A percentile compares a stretch with the other conserved stretches of the same genome.
These are phyloP conservation scores for Colletotrichum paranaense DNA, from an alignment of 2,329 filamentous ascomycete species.

Conservation along the genomic window DNA sequence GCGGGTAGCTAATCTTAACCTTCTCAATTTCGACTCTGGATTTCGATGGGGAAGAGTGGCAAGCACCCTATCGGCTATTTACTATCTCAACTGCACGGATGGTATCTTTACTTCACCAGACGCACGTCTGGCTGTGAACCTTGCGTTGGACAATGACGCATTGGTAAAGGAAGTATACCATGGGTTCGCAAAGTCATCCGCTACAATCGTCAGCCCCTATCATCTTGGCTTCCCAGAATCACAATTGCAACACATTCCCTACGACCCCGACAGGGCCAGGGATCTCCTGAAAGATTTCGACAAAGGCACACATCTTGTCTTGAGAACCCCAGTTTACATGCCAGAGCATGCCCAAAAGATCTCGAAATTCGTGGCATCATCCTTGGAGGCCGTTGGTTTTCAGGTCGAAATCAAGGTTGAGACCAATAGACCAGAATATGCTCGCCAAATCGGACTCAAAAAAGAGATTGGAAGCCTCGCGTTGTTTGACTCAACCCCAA, in stretches of 20 bases:
- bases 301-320: background rate
- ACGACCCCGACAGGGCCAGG: background rate
- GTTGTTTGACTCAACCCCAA: conserved; percentile 9
- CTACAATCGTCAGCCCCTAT: conserved; percentile 16
- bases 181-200: conserved; percentile 2
- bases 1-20: background rate
- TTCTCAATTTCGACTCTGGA: background rate
- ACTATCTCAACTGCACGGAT: conserved; percentile 23
- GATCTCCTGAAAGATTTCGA: background rate
- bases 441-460: conserved; percentile 10
- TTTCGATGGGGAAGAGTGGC: conserved; percentile 13
- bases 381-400: background rate
- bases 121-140: conserved; percentile 5
- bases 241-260: background rate
- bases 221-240: conserved; percentile 9
- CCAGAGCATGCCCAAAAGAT: conserved; percentile 25
- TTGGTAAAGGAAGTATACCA: conserved; percentile 9
- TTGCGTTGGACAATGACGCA: conserved; percentile 9
- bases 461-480: conserved; percentile 20
- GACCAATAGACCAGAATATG: conserved; percentile 15
- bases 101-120: conserved; percentile 6
- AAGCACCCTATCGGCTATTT: conserved; percentile 20
- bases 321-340: conserved; percentile 11
- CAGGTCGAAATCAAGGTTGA: conserved; percentile 9
- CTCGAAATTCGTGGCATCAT: background rate